A percentile compares a stretch with the other conserved stretches of the same genome.
These are phyloP conservation scores for Austroboletus niveus DNA, from an alignment of 1,284 basidiomycete genomes.

Conservation along the genomic window DNA sequence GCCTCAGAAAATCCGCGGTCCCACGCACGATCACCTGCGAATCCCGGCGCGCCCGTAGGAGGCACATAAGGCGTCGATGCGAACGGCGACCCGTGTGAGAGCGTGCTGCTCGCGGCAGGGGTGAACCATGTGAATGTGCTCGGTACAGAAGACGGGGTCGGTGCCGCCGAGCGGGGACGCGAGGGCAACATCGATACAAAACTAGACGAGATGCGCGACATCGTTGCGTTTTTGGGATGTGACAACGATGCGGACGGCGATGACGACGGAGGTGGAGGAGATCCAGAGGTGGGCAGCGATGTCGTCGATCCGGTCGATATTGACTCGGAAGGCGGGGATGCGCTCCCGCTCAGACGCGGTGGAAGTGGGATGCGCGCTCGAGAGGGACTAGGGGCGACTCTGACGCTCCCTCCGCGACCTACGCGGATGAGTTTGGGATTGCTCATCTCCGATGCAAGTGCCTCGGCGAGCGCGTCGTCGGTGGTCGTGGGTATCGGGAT, in stretches of 20 bases:
- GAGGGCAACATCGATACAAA: slow-evolving; percentile 29
- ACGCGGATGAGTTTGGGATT: slow-evolving; percentile 9
- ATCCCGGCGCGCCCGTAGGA: slow-evolving; percentile 79
- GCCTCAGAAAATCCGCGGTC: slow-evolving; percentile 51
- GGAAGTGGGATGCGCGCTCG: slow-evolving; percentile 19
- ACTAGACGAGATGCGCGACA: slow-evolving; percentile 31
- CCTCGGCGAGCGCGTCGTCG: slow-evolving; percentile 20
- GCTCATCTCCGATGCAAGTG: slow-evolving; percentile 18
- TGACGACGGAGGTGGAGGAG: slow-evolving; percentile 2
- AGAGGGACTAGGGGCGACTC: slow-evolving; percentile 9
- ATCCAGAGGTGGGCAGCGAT: slow-evolving; percentile 6
- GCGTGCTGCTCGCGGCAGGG: slow-evolving; percentile 5
- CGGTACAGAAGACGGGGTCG: slow-evolving; percentile 3
- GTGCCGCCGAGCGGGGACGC: slow-evolving; percentile 9
- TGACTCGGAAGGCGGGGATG: slow-evolving; percentile 21
- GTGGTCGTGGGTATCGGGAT: slow-evolving; percentile 5
- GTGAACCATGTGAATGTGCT: slow-evolving; percentile 1
- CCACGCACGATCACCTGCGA: slow-evolving; percentile 58
- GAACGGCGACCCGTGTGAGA: slow-evolving; percentile 57
- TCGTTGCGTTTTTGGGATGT: slow-evolving; percentile 19
- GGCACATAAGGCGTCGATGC: slow-evolving; percentile 56
- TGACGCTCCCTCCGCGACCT: slow-evolving; percentile 16
- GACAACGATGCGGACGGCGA: not conserved
- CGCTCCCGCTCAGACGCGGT: slow-evolving; percentile 24
- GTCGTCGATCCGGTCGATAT: slow-evolving; percentile 9